Evolutionary conservation across 345 rosid species (phyloP), one percentile per base, ranked within the genome.

Genomic region (Citrus cavaleriei): DNA sequence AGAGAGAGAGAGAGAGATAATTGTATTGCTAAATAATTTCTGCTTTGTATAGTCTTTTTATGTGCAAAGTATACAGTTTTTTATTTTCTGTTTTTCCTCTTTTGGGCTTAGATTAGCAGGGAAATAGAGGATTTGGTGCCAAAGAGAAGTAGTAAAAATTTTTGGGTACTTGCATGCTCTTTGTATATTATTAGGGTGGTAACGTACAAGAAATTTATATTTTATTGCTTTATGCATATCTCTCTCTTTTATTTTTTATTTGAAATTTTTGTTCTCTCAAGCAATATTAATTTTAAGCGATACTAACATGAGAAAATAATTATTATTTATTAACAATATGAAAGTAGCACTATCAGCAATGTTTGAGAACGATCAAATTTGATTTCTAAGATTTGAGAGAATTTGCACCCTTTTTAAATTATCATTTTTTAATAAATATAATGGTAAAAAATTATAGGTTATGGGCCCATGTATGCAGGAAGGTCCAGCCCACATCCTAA

Each of bases 11-110:
- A 3, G 32, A 30, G 32, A 30, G 34, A 30, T 30, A 3, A 30
- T 30, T 30, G 32, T 30, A 30, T 30, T 30, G 32, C 34, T 32
- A 32, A 32, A 32, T 32, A 32, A 32, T 32, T 32, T 32, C 34
- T 3, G 34, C 72, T 82, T 75, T 76, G 73, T 67, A 18, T 61
- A 25, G 77, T 51, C 61, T 73, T 68, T 75, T 66, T 28, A 74
- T 82, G 79, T 81, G 77, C 80, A 78, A 84, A 72, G 60, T 79
- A 72, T 65, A 40, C 10, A 10, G n/a, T 67, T 74, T 16, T 49
- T 42, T 37, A 22, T 78, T 72, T 37, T 78, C 46, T 37, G 3
- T 24, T 68, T 25, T 13, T 69, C 27, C 4, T 13, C 37, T 9
- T 37, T 10, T 38, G 55, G 72, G 21, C 40, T 58, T 37, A 63